These are phyloP conservation scores for Pseudogymnoascus sp. DNA, from an alignment of 2,329 filamentous ascomycete genomes.

Conservation along the genomic window DNA sequence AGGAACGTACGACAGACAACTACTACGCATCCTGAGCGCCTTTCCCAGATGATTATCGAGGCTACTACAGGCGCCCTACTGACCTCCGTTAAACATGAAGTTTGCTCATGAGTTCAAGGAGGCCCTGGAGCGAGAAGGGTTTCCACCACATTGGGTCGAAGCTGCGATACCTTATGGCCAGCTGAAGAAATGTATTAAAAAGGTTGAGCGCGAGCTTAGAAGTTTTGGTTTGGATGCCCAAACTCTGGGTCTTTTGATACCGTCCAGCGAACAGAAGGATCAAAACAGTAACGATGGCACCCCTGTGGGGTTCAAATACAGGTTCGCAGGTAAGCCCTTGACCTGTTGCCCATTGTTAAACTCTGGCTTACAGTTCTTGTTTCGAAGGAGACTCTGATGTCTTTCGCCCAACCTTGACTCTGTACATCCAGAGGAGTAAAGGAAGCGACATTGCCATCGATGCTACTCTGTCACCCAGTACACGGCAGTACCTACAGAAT, in stretches of 20 bases:
- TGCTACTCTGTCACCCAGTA: constrained; percentile 49
- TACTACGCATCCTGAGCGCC: not conserved
- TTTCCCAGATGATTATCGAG: not conserved
- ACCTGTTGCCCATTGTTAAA: not conserved
- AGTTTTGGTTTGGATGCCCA: constrained; percentile 63
- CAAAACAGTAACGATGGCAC: constrained; percentile 21
- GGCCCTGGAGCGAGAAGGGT: constrained; percentile 61
- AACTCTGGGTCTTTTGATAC: constrained; percentile 57
- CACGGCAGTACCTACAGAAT: constrained; percentile 53
- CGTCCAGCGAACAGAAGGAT: constrained; percentile 5
- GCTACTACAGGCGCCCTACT: not conserved
- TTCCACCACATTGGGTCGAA: constrained; percentile 62
- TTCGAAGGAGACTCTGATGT: constrained; percentile 32
- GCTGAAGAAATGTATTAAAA: constrained; percentile 83
- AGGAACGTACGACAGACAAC: not conserved
- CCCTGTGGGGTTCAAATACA: constrained; percentile 42
- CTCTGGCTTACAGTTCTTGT: not conserved
- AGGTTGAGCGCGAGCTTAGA: constrained; percentile 62
- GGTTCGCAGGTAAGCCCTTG: constrained; percentile 39
- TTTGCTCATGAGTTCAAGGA: constrained; percentile 73
- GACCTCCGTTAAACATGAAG: constrained; percentile 53
- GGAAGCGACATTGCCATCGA: constrained; percentile 52
- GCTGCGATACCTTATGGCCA: constrained; percentile 75
- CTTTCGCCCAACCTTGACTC: constrained; percentile 61
- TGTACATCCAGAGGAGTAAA: constrained; percentile 58